Conservation (phyloP, 2,329 filamentous ascomycete genomes). For the Celoporthe dispersa region DNA sequence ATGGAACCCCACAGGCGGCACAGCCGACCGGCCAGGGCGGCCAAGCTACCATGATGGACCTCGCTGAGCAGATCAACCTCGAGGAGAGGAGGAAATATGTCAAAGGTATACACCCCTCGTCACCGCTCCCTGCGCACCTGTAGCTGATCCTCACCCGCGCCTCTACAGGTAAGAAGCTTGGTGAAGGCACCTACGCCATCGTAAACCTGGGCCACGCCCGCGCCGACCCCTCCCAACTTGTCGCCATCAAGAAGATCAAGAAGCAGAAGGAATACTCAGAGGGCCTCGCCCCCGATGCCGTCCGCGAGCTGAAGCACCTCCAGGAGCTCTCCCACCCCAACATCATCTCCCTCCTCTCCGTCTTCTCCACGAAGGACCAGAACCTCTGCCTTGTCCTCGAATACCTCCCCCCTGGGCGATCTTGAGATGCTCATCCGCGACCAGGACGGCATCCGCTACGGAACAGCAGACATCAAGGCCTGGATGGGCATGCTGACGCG, state of each 20-base stretch:
- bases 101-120: conserved; percentile 64
- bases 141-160: not conserved
- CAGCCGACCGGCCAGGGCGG: conserved; percentile 26
- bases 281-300: conserved; percentile 90
- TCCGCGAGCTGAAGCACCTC: conserved; percentile 93
- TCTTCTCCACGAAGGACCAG: conserved; percentile 95
- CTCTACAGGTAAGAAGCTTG: conserved; percentile 77
- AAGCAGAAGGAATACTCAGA: conserved; percentile 84
- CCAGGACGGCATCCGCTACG: conserved; percentile 76
- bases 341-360: conserved; percentile 88
- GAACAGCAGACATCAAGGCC: conserved; percentile 88
- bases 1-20: conserved; percentile 34
- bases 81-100: conserved; percentile 87
- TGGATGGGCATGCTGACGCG: conserved; percentile 98
- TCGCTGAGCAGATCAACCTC: conserved; percentile 82
- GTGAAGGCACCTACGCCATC: conserved; percentile 95
- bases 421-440: conserved; percentile 94
- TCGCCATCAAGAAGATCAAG: conserved; percentile 95
- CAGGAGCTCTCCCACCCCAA: conserved; percentile 95
- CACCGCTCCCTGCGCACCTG: no score
- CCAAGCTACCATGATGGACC: conserved; percentile 51
- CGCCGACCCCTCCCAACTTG: conserved; percentile 70
- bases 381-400: conserved; percentile 96
- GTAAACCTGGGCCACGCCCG: conserved; percentile 88
- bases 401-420: conserved; percentile 89